Percentiles rank a stretch among this genome's conserved stretches.
These are phyloP conservation scores for Kodamaea neixiangensis DNA, from an alignment of 805 yeast genomes.

Conservation along the genomic window DNA sequence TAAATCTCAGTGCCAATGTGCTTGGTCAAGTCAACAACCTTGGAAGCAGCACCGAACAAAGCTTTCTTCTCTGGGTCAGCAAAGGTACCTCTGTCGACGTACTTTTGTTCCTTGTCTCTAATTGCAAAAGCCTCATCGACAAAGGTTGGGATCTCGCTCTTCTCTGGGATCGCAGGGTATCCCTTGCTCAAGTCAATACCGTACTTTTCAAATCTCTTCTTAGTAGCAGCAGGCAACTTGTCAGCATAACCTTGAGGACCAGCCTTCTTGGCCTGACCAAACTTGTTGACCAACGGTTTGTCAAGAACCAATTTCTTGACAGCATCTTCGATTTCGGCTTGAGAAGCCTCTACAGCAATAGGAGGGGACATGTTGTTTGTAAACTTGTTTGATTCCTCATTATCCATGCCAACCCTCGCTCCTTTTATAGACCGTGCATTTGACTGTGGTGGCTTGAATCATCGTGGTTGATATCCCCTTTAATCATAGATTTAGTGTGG, in stretches of 20 bases:
- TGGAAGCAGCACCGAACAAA: conserved; percentile 41
- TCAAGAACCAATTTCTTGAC: conserved; percentile 8
- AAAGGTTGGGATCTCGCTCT: conserved; percentile 34
- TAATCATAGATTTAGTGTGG: background rate
- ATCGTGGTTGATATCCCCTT: background rate
- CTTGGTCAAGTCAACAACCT: conserved; percentile 45
- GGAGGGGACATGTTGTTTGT: conserved; percentile 8
- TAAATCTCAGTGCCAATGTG: conserved; percentile 52
- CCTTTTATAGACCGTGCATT: background rate
- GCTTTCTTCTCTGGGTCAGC: conserved; percentile 42
- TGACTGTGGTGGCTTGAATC: background rate
- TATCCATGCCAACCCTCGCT: background rate
- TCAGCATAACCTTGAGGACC: conserved; percentile 13
- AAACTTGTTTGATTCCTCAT: background rate
- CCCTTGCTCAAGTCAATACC: conserved; percentile 41
- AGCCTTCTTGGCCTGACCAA: background rate
- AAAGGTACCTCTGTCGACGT: conserved; percentile 34
- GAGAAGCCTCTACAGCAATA: conserved; percentile 5
- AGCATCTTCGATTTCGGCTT: conserved; percentile 8
- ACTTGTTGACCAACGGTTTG: conserved; percentile 8
- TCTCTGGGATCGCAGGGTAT: conserved; percentile 40
- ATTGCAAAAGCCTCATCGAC: conserved; percentile 42
- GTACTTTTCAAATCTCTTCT: conserved; percentile 30
- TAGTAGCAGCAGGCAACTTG: conserved; percentile 25
- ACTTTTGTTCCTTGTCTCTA: conserved; percentile 36